phyloP scores from a whole-genome alignment of 2,329 filamentous ascomycete genomes.

The Hymenoscyphus occultus region DNA sequence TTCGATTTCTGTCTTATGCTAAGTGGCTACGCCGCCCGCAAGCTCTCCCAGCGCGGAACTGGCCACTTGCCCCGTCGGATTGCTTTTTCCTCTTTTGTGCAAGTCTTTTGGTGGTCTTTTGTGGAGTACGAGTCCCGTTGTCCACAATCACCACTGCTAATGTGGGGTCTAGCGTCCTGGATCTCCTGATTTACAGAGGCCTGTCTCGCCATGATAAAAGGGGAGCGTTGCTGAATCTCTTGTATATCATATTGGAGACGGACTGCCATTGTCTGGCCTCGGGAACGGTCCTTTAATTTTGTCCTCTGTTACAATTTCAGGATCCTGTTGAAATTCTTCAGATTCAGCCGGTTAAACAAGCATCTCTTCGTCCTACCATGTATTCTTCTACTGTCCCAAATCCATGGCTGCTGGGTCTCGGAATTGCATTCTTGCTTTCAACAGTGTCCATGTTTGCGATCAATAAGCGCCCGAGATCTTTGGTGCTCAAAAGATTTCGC shows the following conservation, averaged over 20 bases:
- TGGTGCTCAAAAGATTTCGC: slow-evolving; percentile 26
- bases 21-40: neutral
- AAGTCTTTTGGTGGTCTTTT: neutral
- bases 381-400: slow-evolving; percentile 17
- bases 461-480: slow-evolving; percentile 29
- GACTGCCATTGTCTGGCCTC: neutral
- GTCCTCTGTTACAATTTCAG: neutral
- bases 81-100: slow-evolving; percentile 5
- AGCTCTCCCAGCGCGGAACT: slow-evolving; percentile 1
- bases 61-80: slow-evolving; percentile 4
- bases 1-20: neutral
- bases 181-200: slow-evolving; percentile 2
- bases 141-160: slow-evolving; percentile 5
- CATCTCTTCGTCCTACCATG: slow-evolving; percentile 18
- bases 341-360: neutral
- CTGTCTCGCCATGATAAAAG: neutral
- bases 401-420: slow-evolving; percentile 31
- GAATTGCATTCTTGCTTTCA: slow-evolving; percentile 25
- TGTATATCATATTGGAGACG: slow-evolving; percentile 1
- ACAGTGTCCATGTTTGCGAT: slow-evolving; percentile 21
- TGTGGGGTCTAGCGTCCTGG: slow-evolving; percentile 4
- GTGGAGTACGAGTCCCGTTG: slow-evolving; percentile 4
- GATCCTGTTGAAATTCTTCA: neutral
- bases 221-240: neutral
- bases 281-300: neutral